Evolutionary conservation across 352 stramenopile genomes (phyloP).

Genomic region (Pythium rhizo-oryzae): DNA sequence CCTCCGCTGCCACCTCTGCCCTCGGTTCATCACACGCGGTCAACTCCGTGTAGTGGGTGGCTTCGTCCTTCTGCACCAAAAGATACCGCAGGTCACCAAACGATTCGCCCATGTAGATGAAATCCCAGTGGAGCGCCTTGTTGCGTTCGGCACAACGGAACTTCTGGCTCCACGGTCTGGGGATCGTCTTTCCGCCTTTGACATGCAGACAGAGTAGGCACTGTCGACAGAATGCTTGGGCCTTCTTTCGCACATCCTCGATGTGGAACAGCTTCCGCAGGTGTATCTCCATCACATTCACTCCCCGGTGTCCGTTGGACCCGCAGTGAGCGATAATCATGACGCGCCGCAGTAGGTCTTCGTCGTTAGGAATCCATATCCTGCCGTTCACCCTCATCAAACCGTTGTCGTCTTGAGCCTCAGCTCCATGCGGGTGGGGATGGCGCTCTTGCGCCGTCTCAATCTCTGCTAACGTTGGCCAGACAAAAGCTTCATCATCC

Average conservation of each 20-base stretch:
- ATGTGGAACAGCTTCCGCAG: slow-evolving; percentile 3
- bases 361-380: not conserved
- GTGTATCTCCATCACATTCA: not conserved
- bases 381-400: not conserved
- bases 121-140: slow-evolving; percentile 39
- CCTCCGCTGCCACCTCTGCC: slow-evolving; percentile 18
- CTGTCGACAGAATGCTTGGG: slow-evolving; percentile 5
- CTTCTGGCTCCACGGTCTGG: slow-evolving; percentile 10
- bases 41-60: slow-evolving; percentile 29
- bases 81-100: slow-evolving; percentile 28
- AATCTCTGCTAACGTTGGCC: not conserved
- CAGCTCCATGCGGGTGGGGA: not conserved
- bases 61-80: slow-evolving; percentile 35
- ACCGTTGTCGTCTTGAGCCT: not conserved
- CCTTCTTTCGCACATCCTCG: not conserved
- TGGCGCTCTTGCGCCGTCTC: not conserved
- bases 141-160: slow-evolving; percentile 27
- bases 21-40: slow-evolving; percentile 24
- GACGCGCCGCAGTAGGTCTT: not conserved
- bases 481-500: not conserved
- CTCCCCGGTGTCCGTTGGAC: not conserved
- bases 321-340: not conserved
- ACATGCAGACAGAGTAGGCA: slow-evolving; percentile 33
- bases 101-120: slow-evolving; percentile 28
- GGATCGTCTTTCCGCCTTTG: slow-evolving; percentile 25